These are phyloP conservation scores for Ceratocystis variospora DNA, from an alignment of 2,329 filamentous ascomycete genomes.

Conservation along the genomic window DNA sequence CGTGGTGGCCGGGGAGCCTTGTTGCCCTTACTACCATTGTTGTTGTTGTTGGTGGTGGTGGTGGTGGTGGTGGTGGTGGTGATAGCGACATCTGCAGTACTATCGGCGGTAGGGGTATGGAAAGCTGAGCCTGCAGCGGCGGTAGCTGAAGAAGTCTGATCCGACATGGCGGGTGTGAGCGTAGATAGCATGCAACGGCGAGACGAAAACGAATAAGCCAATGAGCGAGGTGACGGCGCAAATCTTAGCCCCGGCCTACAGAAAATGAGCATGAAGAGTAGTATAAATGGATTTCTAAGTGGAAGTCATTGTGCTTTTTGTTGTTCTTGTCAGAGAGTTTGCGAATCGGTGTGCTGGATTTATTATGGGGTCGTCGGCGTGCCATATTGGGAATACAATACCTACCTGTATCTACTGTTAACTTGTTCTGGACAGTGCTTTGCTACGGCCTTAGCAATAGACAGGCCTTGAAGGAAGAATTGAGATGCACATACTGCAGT, in stretches of 20 bases:
- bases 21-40: not conserved
- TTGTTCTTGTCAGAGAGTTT: not conserved
- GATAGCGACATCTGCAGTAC: not conserved
- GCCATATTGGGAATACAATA: slow-evolving; percentile 8
- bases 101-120: not conserved
- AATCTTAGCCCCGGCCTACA: slow-evolving; percentile 1
- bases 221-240: not conserved
- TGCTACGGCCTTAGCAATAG: not conserved
- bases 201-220: not conserved
- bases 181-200: slow-evolving; percentile 4
- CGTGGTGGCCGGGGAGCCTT: slow-evolving; percentile 14
- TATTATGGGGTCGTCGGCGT: slow-evolving; percentile 1
- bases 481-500: not conserved
- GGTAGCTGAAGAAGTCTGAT: slow-evolving; percentile 2
- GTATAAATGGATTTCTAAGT: not conserved
- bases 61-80: not conserved
- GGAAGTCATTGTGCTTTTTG: not conserved
- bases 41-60: not conserved
- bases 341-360: not conserved
- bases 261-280: slow-evolving; percentile 6
- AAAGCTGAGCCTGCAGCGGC: not conserved
- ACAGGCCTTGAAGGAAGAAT: not conserved
- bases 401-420: not conserved
- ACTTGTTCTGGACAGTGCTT: not conserved
- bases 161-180: slow-evolving; percentile 12